Evolutionary conservation across 2,329 filamentous ascomycete species (phyloP).

Genomic region (Aspergillus ruber): DNA sequence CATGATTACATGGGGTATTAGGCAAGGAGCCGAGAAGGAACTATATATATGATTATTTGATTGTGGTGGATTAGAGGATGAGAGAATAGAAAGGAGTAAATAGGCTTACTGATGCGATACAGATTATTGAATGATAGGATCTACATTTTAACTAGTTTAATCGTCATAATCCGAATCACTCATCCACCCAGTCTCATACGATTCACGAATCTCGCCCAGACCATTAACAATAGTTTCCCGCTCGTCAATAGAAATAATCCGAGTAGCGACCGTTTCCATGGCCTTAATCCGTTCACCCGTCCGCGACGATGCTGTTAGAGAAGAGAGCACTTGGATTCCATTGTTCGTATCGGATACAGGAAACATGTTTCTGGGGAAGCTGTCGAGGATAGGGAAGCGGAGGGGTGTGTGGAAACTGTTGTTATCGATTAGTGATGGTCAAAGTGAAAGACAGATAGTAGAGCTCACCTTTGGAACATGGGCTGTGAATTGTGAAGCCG

Average conservation of each 20-base stretch:
- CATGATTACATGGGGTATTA: too few relatives aligned
- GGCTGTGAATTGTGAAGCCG: slow-evolving; percentile 28
- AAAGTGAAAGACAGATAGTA: too few relatives aligned
- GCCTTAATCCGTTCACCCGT: slow-evolving; percentile 63
- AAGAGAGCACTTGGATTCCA: slow-evolving; percentile 45
- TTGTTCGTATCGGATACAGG: slow-evolving; percentile 35
- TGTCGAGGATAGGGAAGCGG: slow-evolving; percentile 71
- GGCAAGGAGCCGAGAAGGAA: too few relatives aligned
- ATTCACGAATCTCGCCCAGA: slow-evolving; percentile 74
- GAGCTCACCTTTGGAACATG: slow-evolving; percentile 30
- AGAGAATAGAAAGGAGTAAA: too few relatives aligned
- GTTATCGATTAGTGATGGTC: too few relatives aligned
- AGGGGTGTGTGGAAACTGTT: slow-evolving; percentile 40
- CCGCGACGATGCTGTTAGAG: slow-evolving; percentile 67
- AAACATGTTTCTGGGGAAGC: slow-evolving; percentile 72
- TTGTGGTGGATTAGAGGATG: too few relatives aligned
- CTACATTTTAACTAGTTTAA: slow-evolving; percentile 9
- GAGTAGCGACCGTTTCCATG: slow-evolving; percentile 58
- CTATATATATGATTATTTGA: too few relatives aligned
- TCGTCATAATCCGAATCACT: slow-evolving; percentile 53
- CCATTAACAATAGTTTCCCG: slow-evolving; percentile 77
- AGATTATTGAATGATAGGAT: too few relatives aligned
- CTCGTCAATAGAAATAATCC: slow-evolving; percentile 65
- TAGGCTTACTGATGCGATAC: too few relatives aligned
- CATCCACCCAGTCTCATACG: slow-evolving; percentile 82